Evolutionary conservation across 495 filamentous ascomycete species (phyloP).

Genomic region (Parmelia sp.): DNA sequence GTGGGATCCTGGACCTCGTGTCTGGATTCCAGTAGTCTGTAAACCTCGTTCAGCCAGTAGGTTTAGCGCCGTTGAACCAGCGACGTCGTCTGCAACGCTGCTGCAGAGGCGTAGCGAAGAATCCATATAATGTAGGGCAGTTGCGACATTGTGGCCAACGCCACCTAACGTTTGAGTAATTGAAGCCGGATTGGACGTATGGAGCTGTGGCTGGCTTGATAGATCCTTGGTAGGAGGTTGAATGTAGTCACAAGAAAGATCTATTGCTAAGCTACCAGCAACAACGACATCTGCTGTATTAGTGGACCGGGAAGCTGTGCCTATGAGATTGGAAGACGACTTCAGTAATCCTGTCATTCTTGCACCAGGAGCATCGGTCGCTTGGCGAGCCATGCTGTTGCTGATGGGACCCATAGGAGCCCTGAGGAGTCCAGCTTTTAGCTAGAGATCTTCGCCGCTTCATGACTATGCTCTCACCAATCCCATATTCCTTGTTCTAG

Average conservation of each 20-base stretch:
- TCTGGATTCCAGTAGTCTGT: constrained; percentile 54
- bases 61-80: constrained; percentile 62
- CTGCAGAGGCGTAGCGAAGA: constrained; percentile 62
- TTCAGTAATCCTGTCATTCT: neutral
- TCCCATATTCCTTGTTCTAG: constrained; percentile 42
- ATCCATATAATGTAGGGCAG: constrained; percentile 61
- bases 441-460: neutral
- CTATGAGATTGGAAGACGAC: neutral
- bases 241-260: constrained; percentile 74
- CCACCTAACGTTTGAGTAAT: constrained; percentile 82
- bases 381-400: neutral
- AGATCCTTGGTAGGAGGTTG: constrained; percentile 32
- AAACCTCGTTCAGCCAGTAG: constrained; percentile 57
- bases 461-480: constrained; percentile 36
- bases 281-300: constrained; percentile 62
- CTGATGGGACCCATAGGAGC: neutral
- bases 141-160: constrained; percentile 90
- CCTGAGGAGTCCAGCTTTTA: constrained; percentile 6
- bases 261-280: constrained; percentile 82
- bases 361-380: neutral
- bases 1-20: constrained; percentile 45
- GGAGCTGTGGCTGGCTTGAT: constrained; percentile 45
- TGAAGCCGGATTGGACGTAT: constrained; percentile 80
- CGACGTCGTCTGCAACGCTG: constrained; percentile 67
- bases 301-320: neutral